Evolutionary conservation across 2,329 filamentous ascomycete genomes (phyloP), one percentile per base, ranked within the genome.

Genomic region (Colletotrichum simmondsii): DNA sequence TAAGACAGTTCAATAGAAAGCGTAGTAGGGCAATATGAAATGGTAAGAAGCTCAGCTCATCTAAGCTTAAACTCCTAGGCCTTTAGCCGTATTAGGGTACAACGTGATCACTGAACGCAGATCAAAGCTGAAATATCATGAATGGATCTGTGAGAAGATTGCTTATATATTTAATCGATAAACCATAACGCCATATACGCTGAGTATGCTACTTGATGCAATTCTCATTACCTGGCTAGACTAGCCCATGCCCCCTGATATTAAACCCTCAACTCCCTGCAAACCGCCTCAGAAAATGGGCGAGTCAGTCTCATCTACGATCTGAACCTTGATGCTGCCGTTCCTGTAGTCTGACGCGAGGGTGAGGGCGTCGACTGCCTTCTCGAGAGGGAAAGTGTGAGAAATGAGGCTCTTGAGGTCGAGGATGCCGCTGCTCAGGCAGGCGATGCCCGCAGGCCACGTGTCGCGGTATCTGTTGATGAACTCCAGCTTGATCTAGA

Each of bases 391-490:
- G 74, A 90, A 92, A 1, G 83, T 85, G 79, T 94, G 91, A 12
- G 91, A 90, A 4, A 93, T 87, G 22, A 93, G 81, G 61, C 86
- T 87, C 77, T 91, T 91, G 24, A 92, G 82, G 77, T 93, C 87
- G 10, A 94, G 78, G 1, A 93, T 85, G 0, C 88, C 88, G 4
- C 90, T 89, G 53, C 85, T 86, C 32, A 94, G 78, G 60, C 88
- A 89, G 7, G 88, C 85, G 42, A 94, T 91, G 0, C 90, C 92
- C 0, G 88, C 87, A 0, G 92, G 91, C 92, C 92, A 94, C 0
- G 91, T 93, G 77, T 93, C 91, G 53, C 87, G 85, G 78, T 93
- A 94, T 8, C 92, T 86, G 79, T 94, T 93, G 78, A 93, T 93
- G 81, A 94, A 94, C 49, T 88, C 89, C 30, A 94, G 83, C 75